These are phyloP conservation scores for Hondaea fermentalgiana DNA, from an alignment of 108 stramenopile genomes.

Conservation along the genomic window DNA sequence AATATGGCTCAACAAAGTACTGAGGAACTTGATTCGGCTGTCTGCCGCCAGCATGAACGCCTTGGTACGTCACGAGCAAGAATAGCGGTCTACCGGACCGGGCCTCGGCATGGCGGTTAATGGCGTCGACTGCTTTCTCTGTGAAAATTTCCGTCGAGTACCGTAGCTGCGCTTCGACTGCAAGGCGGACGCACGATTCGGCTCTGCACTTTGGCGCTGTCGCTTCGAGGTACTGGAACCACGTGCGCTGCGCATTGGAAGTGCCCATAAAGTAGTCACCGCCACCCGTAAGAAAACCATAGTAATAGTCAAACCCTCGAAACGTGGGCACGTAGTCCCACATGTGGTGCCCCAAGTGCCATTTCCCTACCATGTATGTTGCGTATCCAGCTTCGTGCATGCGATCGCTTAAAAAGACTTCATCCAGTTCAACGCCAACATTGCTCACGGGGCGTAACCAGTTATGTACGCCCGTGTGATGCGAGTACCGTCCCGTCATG, in stretches of 20 bases:
- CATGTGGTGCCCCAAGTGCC: not conserved
- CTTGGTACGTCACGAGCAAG: not conserved
- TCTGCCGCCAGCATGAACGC: not conserved
- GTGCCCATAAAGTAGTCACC: not conserved
- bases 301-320: not conserved
- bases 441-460: not conserved
- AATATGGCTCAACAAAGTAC: not conserved
- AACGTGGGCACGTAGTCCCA: not conserved
- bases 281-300: not conserved
- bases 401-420: not conserved
- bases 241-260: not conserved
- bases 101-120: not conserved
- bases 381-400: conserved; percentile 3
- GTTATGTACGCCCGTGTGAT: conserved; percentile 2
- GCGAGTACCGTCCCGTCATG: not conserved
- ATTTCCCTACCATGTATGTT: conserved; percentile 15
- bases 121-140: not conserved
- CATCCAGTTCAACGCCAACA: not conserved
- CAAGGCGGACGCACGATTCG: not conserved
- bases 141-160: not conserved
- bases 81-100: not conserved
- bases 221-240: not conserved
- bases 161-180: not conserved
- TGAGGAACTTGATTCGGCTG: not conserved
- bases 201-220: not conserved